A percentile compares a stretch with the other conserved stretches of the same genome.
Evolutionary conservation across 257 asterid genomes (phyloP).

Genomic region (Fraxinus excelsior): DNA sequence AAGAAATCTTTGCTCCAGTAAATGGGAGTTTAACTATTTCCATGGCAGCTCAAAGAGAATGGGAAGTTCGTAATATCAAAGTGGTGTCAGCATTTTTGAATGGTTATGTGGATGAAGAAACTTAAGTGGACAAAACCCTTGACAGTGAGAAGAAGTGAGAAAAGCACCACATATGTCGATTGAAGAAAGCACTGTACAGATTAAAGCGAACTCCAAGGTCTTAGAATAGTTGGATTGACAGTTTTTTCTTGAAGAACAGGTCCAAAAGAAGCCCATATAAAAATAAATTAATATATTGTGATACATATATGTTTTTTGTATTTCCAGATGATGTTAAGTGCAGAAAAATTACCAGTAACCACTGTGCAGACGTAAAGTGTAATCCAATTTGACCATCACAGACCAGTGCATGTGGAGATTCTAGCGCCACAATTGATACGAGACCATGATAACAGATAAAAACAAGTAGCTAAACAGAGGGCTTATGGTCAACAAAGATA

Average conservation of each 20-base stretch:
- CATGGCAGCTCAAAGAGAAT: too few species aligned
- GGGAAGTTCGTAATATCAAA: background rate
- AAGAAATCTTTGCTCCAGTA: background rate
- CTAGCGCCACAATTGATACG: background rate
- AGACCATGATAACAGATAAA: background rate
- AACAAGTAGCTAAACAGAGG: background rate
- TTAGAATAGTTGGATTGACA: background rate
- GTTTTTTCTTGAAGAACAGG: background rate
- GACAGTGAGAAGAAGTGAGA: background rate
- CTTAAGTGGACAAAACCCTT: background rate
- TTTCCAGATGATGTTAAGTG: background rate
- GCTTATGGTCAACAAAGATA: background rate
- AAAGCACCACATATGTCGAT: background rate
- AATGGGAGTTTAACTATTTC: background rate
- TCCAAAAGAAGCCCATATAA: background rate
- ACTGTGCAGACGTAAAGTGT: background rate
- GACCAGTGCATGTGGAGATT: constrained; percentile 3
- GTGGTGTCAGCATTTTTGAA: background rate
- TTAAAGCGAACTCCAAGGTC: background rate
- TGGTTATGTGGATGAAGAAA: background rate
- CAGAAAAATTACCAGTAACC: background rate
- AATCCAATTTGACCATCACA: background rate
- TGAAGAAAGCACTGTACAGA: background rate
- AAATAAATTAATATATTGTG: background rate
- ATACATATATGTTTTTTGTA: background rate